Percentiles rank a stretch among this genome's conserved stretches.
These are phyloP conservation scores for Groenewaldozyma sp. DNA, from an alignment of 1,139 yeast genomes.

Conservation along the genomic window DNA sequence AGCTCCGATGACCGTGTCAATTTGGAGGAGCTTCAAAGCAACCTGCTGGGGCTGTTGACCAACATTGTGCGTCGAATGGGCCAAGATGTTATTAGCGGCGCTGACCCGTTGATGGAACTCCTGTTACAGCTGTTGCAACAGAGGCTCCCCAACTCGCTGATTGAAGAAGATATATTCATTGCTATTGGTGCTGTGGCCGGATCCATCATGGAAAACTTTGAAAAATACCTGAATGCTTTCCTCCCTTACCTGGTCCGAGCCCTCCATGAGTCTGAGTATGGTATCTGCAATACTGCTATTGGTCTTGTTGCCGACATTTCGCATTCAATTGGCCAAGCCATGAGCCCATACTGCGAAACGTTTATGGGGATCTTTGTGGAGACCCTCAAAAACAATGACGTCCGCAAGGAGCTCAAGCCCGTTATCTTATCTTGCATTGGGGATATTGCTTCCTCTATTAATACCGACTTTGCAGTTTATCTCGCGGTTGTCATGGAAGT, in stretches of 20 bases:
- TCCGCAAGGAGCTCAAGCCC: conserved; percentile 76
- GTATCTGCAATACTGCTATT: conserved; percentile 79
- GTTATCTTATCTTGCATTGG: conserved; percentile 92
- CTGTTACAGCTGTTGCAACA: conserved; percentile 60
- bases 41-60: conserved; percentile 77
- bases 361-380: conserved; percentile 77
- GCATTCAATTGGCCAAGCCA: conserved; percentile 72
- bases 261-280: conserved; percentile 72
- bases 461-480: conserved; percentile 62
- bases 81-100: conserved; percentile 51
- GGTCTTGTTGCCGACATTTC: conserved; percentile 96
- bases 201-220: conserved; percentile 61
- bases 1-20: conserved; percentile 59
- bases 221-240: conserved; percentile 69
- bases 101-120: conserved; percentile 79
- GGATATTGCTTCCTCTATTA: conserved; percentile 86
- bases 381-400: conserved; percentile 53
- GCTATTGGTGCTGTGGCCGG: conserved; percentile 86
- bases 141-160: conserved; percentile 56
- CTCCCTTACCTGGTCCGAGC: conserved; percentile 62
- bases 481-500: conserved; percentile 69
- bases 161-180: conserved; percentile 90
- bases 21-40: conserved; percentile 82
- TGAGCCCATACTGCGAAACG: conserved; percentile 66
- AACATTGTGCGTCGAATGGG: conserved; percentile 81